Evolutionary conservation across 1,284 basidiomycete genomes (phyloP).

Genomic region (Ustilago trichophora): DNA sequence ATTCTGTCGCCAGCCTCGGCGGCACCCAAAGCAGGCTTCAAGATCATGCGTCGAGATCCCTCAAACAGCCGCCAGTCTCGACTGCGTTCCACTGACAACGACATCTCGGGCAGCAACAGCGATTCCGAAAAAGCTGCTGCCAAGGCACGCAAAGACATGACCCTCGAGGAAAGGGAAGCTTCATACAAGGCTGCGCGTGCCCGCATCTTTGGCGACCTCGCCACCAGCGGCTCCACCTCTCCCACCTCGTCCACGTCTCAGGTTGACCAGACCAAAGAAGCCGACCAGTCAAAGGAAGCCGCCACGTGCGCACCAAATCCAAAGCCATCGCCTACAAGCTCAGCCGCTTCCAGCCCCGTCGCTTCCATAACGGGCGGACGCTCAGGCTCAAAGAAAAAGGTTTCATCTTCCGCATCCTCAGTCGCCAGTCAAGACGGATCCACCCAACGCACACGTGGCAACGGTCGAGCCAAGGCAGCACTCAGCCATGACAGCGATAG

Average conservation of each 20-base stretch:
- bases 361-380: constrained; percentile 15
- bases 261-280: constrained; percentile 7
- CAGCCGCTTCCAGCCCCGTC: constrained; percentile 23
- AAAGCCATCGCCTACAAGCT: constrained; percentile 13
- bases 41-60: constrained; percentile 53
- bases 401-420: constrained; percentile 13
- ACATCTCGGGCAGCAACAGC: constrained; percentile 9
- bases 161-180: constrained; percentile 57
- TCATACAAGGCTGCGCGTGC: constrained; percentile 56
- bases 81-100: constrained; percentile 5
- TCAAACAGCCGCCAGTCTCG: constrained; percentile 22
- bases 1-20: neutral
- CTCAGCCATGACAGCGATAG: neutral
- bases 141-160: constrained; percentile 54
- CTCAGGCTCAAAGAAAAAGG: constrained; percentile 5
- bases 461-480: neutral
- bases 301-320: neutral
- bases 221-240: constrained; percentile 6
- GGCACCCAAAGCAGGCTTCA: constrained; percentile 25
- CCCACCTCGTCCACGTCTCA: constrained; percentile 17
- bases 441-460: constrained; percentile 3
- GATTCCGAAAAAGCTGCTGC: constrained; percentile 18
- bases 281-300: neutral
- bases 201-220: constrained; percentile 51
- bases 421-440: constrained; percentile 12